Conservation (phyloP, 2,329 filamentous ascomycete genomes). For the Ceratocystis cacaofunesta region DNA sequence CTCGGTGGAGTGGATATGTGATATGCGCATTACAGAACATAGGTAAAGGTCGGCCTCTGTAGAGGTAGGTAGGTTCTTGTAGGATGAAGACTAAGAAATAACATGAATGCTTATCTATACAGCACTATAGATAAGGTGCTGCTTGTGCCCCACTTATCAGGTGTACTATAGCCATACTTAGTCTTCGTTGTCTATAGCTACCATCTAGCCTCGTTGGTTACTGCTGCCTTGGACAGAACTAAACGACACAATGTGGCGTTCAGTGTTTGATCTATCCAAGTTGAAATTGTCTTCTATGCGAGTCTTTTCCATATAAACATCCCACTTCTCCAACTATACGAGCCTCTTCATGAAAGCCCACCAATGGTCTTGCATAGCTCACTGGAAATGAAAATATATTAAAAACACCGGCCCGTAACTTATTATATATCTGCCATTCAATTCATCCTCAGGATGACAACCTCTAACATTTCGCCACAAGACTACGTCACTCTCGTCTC, state of each 20-base stretch:
- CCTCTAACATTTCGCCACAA: conserved; percentile 21
- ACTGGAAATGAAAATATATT: neutral
- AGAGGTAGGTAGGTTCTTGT: neutral
- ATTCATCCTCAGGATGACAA: neutral
- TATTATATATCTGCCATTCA: neutral
- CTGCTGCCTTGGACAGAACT: neutral
- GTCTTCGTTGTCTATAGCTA: neutral
- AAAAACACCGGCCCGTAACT: neutral
- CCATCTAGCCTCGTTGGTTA: neutral
- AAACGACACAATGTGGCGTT: too few relatives aligned
- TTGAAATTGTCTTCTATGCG: neutral
- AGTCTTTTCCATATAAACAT: neutral
- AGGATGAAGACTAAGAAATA: neutral
- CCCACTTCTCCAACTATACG: neutral
- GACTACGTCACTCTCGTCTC: conserved; percentile 69
- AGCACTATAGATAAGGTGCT: too few relatives aligned
- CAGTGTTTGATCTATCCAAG: too few relatives aligned
- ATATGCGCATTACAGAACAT: too few relatives aligned
- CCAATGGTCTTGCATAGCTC: neutral
- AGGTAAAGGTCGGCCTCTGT: too few relatives aligned
- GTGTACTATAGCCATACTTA: neutral
- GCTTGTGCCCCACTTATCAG: neutral
- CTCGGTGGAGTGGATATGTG: too few relatives aligned
- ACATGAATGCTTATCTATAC: neutral
- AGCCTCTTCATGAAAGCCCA: neutral